Percentiles rank a stretch among this genome's conserved stretches.
Conservation (phyloP, 2,329 filamentous ascomycete species). For the Thermoascus crustaceus region DNA sequence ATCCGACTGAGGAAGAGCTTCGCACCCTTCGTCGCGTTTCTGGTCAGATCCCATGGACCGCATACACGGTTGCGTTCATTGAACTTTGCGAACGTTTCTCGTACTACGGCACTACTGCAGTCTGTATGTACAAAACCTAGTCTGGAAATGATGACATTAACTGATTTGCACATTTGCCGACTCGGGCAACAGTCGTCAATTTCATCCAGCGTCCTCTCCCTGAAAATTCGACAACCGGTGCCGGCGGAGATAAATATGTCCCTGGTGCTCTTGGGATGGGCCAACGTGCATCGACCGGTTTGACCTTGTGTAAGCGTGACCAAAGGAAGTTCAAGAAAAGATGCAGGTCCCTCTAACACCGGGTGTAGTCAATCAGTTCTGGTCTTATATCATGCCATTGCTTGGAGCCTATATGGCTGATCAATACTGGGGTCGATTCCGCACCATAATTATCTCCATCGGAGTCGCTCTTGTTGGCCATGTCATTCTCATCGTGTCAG, state of each 20-base stretch:
- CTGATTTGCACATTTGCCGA: too few relatives aligned
- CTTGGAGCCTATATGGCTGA: slow-evolving; percentile 53
- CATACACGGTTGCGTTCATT: slow-evolving; percentile 50
- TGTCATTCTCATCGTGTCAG: slow-evolving; percentile 47
- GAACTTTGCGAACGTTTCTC: slow-evolving; percentile 53
- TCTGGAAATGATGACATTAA: too few relatives aligned
- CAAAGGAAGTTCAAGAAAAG: too few relatives aligned
- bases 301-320: slow-evolving; percentile 51
- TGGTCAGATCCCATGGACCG: slow-evolving; percentile 48
- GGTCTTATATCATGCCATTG: slow-evolving; percentile 42
- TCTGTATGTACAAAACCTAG: slow-evolving; percentile 27
- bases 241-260: slow-evolving; percentile 26
- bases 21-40: slow-evolving; percentile 44
- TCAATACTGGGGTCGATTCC: slow-evolving; percentile 54
- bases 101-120: slow-evolving; percentile 47
- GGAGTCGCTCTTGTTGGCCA: slow-evolving; percentile 52
- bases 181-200: too few relatives aligned
- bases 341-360: too few relatives aligned
- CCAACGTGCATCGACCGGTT: slow-evolving; percentile 39
- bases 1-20: slow-evolving; percentile 48
- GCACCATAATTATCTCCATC: slow-evolving; percentile 50
- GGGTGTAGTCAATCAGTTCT: too few relatives aligned
- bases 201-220: slow-evolving; percentile 41
- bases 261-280: slow-evolving; percentile 38
- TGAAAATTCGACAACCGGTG: too few relatives aligned